Base-by-base conservation (phyloP, 2,329 filamentous ascomycete genomes). In the Apiospora arundinis region DNA sequence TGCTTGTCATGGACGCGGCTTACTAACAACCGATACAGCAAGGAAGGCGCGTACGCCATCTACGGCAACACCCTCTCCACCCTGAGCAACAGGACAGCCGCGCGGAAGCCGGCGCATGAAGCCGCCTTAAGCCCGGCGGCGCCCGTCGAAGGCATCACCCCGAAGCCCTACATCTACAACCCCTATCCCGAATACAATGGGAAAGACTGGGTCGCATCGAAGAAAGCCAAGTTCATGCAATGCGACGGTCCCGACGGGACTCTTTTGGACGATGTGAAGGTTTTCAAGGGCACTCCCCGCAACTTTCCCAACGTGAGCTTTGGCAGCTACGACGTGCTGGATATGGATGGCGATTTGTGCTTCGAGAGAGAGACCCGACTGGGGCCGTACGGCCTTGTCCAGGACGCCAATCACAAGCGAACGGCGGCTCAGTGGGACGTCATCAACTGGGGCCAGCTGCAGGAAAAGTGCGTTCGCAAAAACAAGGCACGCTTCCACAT, bases 151-250 rank as follows among this genome's bases (percentile, higher is more conserved):
- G 80, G 80, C 46, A 88, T 86, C 75, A 85, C 78, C 69, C 82
- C 86, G 60, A 81, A 84, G 68, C 87, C 90, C 0, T 83, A 88
- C 70, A 83, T 87, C 25, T 94, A 93, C 80, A 86, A 91, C 71
- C 93, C 93, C 0, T 95, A 94, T 74, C 92, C 92, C 0, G 83
- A 88, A 21, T 93, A 94, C 82, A 92, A 93, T 76, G 87, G 86
- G 68, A 82, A 84, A 4, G 80, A 84, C 18, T 95, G 91, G 91
- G 87, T 84, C 23, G 63, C 70, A 68, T 71, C 40, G 75, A 81
- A 83, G 67, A 87, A 87, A 67, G 92, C 91, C 21, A 80, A 86
- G 70, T 89, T 92, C 76, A 85, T 89, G 7, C 81, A 91, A 1
- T 95, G 93, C 79, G 83, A 88, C 68, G 92, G 92, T 1, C 90